phyloP scores from a whole-genome alignment of 1,139 yeast genomes.

The Zygosaccharomyces pseudobailii region DNA sequence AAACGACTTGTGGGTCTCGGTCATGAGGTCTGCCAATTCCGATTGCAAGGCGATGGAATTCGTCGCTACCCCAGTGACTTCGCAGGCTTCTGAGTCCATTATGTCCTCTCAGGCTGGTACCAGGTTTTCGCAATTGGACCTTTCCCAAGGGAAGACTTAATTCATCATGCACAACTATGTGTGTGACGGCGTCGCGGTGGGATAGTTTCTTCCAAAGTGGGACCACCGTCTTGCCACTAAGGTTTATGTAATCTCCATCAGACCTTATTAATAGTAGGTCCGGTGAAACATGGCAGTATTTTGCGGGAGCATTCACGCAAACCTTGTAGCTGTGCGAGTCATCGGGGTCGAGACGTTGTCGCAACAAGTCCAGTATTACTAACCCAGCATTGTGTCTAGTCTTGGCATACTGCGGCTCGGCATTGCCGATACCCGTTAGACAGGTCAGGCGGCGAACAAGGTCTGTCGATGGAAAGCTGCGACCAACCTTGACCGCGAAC shows the following conservation, averaged over 20 bases:
- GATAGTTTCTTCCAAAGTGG: constrained; percentile 44
- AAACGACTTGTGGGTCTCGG: constrained; percentile 43
- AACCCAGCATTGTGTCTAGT: constrained; percentile 77
- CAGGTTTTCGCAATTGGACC: constrained; percentile 51
- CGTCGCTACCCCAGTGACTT: constrained; percentile 36
- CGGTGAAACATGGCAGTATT: constrained; percentile 14
- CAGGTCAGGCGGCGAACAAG: constrained; percentile 18
- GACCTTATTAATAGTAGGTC: constrained; percentile 46
- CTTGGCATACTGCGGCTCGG: constrained; percentile 53
- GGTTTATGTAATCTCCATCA: constrained; percentile 56
- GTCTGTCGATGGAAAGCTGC: background rate
- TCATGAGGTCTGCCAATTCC: constrained; percentile 68
- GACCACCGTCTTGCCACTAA: constrained; percentile 52
- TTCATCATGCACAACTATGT: constrained; percentile 73
- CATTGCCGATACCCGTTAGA: constrained; percentile 73
- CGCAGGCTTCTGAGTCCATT: constrained; percentile 67
- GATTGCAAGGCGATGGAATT: constrained; percentile 46
- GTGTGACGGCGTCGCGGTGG: constrained; percentile 34
- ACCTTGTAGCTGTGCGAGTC: constrained; percentile 14
- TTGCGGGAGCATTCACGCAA: constrained; percentile 16
- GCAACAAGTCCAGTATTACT: constrained; percentile 21
- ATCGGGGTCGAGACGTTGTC: constrained; percentile 16
- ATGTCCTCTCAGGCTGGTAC: constrained; percentile 68
- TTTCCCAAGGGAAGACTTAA: constrained; percentile 61
- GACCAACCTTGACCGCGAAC: background rate